A percentile compares a stretch with the other conserved stretches of the same genome.
These are phyloP conservation scores for Raphanus sativus DNA, from an alignment of 345 rosid genomes.

Conservation along the genomic window DNA sequence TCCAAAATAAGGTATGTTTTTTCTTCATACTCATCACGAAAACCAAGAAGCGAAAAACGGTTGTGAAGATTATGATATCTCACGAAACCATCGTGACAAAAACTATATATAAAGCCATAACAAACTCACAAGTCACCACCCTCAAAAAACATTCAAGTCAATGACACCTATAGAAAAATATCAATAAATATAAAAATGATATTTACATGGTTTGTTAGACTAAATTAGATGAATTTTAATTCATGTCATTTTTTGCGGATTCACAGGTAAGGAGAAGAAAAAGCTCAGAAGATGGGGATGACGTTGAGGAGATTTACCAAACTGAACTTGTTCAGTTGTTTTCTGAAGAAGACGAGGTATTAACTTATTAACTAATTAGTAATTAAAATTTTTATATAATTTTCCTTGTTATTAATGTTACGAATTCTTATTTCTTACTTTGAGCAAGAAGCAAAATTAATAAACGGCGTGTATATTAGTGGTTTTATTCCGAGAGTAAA, in stretches of 20 bases:
- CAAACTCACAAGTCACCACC: conserved; percentile 42
- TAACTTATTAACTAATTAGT: conserved; percentile 29
- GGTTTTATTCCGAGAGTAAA: conserved; percentile 23
- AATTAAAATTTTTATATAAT: neutral
- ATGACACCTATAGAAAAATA: conserved; percentile 29
- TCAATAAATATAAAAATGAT: neutral
- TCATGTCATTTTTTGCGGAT: neutral
- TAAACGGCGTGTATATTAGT: conserved; percentile 7
- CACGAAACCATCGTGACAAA: conserved; percentile 70
- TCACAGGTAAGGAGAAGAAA: conserved; percentile 57
- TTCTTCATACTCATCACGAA: conserved; percentile 41
- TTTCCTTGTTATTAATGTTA: neutral
- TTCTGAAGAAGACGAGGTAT: conserved; percentile 95
- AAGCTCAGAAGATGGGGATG: conserved; percentile 53
- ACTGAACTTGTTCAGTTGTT: conserved; percentile 87
- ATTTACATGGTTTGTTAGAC: conserved; percentile 23
- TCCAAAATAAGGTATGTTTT: conserved; percentile 30
- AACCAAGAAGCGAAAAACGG: conserved; percentile 45
- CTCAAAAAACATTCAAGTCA: conserved; percentile 6
- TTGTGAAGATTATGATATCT: conserved; percentile 39
- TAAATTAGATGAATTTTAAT: neutral
- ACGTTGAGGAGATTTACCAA: conserved; percentile 55
- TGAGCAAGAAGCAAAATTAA: conserved; percentile 11
- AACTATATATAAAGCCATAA: conserved; percentile 31
- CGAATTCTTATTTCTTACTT: neutral